These are phyloP conservation scores for Podaxis rugospora DNA, from an alignment of 768 basidiomycete species.

Conservation along the genomic window DNA sequence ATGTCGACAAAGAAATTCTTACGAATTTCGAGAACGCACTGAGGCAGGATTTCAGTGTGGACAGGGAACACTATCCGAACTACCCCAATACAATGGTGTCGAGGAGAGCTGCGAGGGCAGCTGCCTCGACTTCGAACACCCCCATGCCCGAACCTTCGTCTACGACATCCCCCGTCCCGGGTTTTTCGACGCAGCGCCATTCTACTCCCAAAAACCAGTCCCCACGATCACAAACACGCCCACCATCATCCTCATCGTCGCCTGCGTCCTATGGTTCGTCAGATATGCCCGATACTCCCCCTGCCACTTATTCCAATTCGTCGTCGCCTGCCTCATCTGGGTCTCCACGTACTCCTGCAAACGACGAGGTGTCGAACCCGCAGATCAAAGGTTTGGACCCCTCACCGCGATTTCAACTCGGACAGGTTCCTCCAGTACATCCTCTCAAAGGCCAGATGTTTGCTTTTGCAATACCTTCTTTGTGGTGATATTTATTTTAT, in stretches of 20 bases:
- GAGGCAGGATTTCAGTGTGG: constrained; percentile 48
- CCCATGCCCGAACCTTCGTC: constrained; percentile 38
- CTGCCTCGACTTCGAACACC: constrained; percentile 32
- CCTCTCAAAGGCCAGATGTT: constrained; percentile 61
- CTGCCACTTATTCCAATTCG: constrained; percentile 45
- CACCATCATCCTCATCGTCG: constrained; percentile 23
- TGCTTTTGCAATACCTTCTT: constrained; percentile 55
- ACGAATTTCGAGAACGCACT: constrained; percentile 58
- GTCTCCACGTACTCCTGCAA: constrained; percentile 55
- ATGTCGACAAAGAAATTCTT: constrained; percentile 62
- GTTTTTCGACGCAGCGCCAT: constrained; percentile 35
- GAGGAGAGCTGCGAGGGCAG: constrained; percentile 49
- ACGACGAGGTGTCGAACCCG: constrained; percentile 45
- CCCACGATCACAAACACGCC: constrained; percentile 20
- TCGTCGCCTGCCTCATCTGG: constrained; percentile 59
- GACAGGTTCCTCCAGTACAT: constrained; percentile 28
- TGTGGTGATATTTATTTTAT: constrained; percentile 44
- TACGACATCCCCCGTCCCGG: constrained; percentile 44
- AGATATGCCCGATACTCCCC: constrained; percentile 49
- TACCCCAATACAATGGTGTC: constrained; percentile 61
- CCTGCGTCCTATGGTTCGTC: constrained; percentile 19
- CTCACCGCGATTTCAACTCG: constrained; percentile 34
- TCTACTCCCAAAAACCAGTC: constrained; percentile 26
- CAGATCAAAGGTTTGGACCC: constrained; percentile 42
- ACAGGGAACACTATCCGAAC: constrained; percentile 54